These are phyloP conservation scores for Oryza meridionalis DNA, from an alignment of 176 grass and related monocot species.

Conservation along the genomic window DNA sequence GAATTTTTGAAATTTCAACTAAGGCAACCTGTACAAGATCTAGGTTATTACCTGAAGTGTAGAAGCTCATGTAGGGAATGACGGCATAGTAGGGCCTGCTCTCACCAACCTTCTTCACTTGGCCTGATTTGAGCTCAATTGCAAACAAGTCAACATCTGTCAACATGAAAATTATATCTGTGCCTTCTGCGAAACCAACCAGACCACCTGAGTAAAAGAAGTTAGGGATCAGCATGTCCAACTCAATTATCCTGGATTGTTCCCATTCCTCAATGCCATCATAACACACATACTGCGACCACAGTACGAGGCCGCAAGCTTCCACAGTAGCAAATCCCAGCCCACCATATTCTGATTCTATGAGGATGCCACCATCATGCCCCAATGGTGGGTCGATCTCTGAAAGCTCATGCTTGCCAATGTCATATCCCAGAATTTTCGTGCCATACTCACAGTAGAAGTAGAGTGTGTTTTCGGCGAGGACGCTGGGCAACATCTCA, in stretches of 20 bases:
- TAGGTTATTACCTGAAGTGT: constrained; percentile 24
- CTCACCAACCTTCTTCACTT: background rate
- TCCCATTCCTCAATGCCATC: background rate
- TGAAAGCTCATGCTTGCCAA: too few relatives aligned
- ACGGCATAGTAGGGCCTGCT: background rate
- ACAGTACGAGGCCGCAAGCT: too few relatives aligned
- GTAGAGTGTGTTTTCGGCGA: background rate
- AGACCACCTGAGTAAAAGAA: background rate
- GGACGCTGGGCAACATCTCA: background rate
- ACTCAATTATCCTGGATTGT: constrained; percentile 13
- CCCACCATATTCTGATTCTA: too few relatives aligned
- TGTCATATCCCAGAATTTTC: background rate
- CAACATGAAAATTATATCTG: background rate
- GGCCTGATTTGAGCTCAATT: constrained; percentile 31
- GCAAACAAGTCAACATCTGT: background rate
- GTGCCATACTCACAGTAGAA: background rate
- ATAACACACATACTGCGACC: background rate
- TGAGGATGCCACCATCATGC: too few relatives aligned
- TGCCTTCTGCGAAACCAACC: constrained; percentile 3
- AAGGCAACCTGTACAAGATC: background rate
- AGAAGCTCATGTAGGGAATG: constrained; percentile 32
- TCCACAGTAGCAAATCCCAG: too few relatives aligned
- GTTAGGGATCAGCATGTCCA: background rate
- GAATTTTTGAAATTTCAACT: background rate
- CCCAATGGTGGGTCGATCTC: too few relatives aligned